Evolutionary conservation across 805 yeast species (phyloP).

Genomic region (Metschnikowia picachoensis): DNA sequence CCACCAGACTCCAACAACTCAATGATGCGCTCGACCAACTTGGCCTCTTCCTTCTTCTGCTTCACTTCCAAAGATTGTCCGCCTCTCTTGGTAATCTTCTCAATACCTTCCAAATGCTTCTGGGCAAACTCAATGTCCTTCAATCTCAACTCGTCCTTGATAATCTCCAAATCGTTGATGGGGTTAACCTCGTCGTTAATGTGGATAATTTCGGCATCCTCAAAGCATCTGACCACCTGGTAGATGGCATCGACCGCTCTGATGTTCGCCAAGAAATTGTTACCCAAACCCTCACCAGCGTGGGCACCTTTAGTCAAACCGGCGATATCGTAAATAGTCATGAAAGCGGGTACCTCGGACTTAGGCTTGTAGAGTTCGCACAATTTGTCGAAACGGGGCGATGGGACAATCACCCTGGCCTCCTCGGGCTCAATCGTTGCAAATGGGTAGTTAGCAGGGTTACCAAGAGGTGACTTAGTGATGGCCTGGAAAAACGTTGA

Average conservation of each 20-base stretch:
- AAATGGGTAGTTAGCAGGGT: conserved; percentile 54
- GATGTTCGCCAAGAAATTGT: conserved; percentile 64
- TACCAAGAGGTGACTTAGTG: conserved; percentile 22
- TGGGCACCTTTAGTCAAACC: conserved; percentile 53
- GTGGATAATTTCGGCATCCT: conserved; percentile 96
- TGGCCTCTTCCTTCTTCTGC: conserved; percentile 81
- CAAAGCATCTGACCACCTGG: conserved; percentile 64
- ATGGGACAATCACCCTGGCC: conserved; percentile 27
- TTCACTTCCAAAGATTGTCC: conserved; percentile 88
- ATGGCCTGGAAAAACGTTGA: conserved; percentile 23
- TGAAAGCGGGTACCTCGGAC: conserved; percentile 28
- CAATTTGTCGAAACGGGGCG: conserved; percentile 23
- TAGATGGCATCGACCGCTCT: conserved; percentile 69
- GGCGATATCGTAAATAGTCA: conserved; percentile 31
- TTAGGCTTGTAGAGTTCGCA: conserved; percentile 45
- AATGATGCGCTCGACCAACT: conserved; percentile 69
- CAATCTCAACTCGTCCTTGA: conserved; percentile 85
- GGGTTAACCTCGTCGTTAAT: conserved; percentile 88
- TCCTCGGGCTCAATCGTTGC: conserved; percentile 76
- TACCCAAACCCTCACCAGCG: conserved; percentile 72
- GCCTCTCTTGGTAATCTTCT: conserved; percentile 79
- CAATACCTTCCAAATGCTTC: conserved; percentile 73
- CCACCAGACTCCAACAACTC: conserved; percentile 76
- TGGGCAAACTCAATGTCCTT: conserved; percentile 95
- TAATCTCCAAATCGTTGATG: conserved; percentile 87